Evolutionary conservation across 139 green algal genomes (phyloP).

Genomic region (Yamagishiella unicocca): DNA sequence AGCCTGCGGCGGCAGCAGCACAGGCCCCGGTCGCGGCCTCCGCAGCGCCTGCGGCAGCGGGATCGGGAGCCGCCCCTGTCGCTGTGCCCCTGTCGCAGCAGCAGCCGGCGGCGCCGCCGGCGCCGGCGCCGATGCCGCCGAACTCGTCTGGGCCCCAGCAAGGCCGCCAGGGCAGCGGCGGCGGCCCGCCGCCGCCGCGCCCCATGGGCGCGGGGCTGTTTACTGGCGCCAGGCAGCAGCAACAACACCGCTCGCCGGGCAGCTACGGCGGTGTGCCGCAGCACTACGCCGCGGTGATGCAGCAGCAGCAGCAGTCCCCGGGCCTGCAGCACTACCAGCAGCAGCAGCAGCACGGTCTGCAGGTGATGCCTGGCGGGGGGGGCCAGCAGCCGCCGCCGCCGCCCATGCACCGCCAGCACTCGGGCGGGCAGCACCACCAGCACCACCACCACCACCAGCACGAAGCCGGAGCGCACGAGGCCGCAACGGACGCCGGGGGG

Average conservation of each 20-base stretch:
- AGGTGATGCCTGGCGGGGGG: not conserved
- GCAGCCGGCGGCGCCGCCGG: not conserved
- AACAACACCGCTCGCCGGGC: no score
- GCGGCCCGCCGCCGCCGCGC: not conserved
- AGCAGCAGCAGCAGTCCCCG: not conserved
- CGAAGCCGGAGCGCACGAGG: not conserved
- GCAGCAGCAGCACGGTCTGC: not conserved
- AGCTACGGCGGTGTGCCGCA: no score
- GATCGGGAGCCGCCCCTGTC: not conserved
- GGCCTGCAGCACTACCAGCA: not conserved
- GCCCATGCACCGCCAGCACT: not conserved
- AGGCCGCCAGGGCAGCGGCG: not conserved
- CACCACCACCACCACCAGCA: conserved; percentile 3
- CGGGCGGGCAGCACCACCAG: not conserved
- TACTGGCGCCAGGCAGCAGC: not conserved
- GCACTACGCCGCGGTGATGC: not conserved
- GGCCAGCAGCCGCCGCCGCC: not conserved
- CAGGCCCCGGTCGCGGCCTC: not conserved
- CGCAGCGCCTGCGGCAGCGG: not conserved
- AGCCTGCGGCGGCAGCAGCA: not conserved
- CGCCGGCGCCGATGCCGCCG: not conserved
- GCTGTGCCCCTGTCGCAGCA: not conserved
- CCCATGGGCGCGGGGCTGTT: not conserved
- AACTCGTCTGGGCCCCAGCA: not conserved
- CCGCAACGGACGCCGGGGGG: not conserved